Base-by-base conservation (phyloP, 192 early-diverging fungal genomes). In the Blastocladiella britannica region DNA sequence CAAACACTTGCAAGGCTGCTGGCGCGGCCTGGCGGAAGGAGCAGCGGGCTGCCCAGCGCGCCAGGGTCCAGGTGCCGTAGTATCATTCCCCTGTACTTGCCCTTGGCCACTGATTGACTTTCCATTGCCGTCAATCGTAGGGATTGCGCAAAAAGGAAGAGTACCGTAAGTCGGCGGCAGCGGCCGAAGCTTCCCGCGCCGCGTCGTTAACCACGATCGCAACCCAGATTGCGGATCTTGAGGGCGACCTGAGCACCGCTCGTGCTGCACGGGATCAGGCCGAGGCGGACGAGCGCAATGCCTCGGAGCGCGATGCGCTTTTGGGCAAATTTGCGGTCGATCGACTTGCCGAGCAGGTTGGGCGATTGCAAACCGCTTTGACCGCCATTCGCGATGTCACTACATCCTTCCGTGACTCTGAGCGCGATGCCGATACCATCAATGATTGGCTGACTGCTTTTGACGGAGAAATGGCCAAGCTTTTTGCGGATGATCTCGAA, bases 1-100 rank as follows among this genome's bases (percentile, higher is more conserved):
- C 82, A 2, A 79, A 94, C 65, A 63, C 56, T n/a, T 97, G 94
- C 56, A 71, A 67, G 20, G 71, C 82, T 54, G 62, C 79, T 4
- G 85, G 76, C 7, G 64, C 56, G 0, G 62, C 65, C 52, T 71
- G 76, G 29, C 63, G 69, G 24, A 56, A 66, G 37, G 53, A 64
- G 25, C 63, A 68, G 24, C 60, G 61, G 7, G 55, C 68, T 51
- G 25, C 71, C 3, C 52, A 59, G 22, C 55, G 29, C 23, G 26
- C 63, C 22, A 55, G 55, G 51, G 30, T 37, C 9, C 28, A 66
- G 29, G 70, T 67, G 8, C 58, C 53, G 9, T 31, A 23, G 31
- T 58, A 27, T 22, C 28, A 18, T 52, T 47, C 24, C 53, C 53
- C 28, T 52, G 18, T 52, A 2, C 30, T 58, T 15, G 53, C 22